Evolutionary conservation across 805 yeast species (phyloP).

Genomic region (Martiniozyma abietophila): DNA sequence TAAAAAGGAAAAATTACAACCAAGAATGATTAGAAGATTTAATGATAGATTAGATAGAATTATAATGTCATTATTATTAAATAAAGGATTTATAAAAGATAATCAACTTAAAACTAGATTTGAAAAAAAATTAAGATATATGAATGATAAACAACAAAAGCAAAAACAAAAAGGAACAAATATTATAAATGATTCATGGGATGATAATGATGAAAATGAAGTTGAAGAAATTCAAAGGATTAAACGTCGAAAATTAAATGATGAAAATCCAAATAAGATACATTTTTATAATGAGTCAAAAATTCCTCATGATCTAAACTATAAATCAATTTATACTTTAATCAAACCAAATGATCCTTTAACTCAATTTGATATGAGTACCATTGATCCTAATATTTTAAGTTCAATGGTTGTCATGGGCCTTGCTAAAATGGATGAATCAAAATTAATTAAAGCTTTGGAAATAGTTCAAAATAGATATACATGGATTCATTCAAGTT

Average conservation of each 20-base stretch:
- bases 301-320: slow-evolving; percentile 34
- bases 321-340: slow-evolving; percentile 58
- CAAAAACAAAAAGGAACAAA: slow-evolving; percentile 22
- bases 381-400: slow-evolving; percentile 56
- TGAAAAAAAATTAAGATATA: slow-evolving; percentile 25
- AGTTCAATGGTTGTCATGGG: slow-evolving; percentile 60
- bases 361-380: slow-evolving; percentile 56
- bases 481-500: slow-evolving; percentile 38
- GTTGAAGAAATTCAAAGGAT: slow-evolving; percentile 18
- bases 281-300: slow-evolving; percentile 24
- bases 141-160: slow-evolving; percentile 22
- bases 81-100: slow-evolving; percentile 25
- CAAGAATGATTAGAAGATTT: slow-evolving; percentile 24
- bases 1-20: slow-evolving; percentile 26
- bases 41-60: slow-evolving; percentile 30
- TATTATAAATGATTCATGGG: slow-evolving; percentile 30
- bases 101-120: slow-evolving; percentile 23
- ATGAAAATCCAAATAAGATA: slow-evolving; percentile 15
- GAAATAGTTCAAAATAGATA: slow-evolving; percentile 56
- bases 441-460: slow-evolving; percentile 53
- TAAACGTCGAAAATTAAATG: slow-evolving; percentile 18
- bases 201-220: slow-evolving; percentile 35
- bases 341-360: slow-evolving; percentile 53
- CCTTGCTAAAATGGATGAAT: slow-evolving; percentile 42
- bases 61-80: slow-evolving; percentile 24